A percentile compares a stretch with the other conserved stretches of the same genome.
phyloP scores from a whole-genome alignment of 306 rosid species.

The Nissolia schottii region DNA sequence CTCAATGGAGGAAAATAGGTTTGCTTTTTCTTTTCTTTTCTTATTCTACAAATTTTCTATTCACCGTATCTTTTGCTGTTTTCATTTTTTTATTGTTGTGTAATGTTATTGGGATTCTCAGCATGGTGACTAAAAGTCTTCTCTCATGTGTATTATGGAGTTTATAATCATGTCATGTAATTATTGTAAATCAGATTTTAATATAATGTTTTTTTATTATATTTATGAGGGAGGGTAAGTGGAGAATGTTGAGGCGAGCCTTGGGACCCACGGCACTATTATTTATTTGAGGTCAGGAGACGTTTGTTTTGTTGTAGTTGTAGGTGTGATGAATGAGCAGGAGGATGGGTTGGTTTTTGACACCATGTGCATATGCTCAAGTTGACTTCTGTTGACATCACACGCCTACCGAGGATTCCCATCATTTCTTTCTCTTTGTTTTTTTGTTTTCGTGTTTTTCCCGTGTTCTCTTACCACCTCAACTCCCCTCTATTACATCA shows the following conservation, averaged over 20 bases:
- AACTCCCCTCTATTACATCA: neutral
- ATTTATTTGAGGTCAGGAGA: neutral
- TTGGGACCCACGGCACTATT: neutral
- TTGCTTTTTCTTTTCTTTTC: neutral
- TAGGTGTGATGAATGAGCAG: conserved; percentile 21
- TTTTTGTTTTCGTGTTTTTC: neutral
- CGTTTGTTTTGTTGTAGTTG: neutral
- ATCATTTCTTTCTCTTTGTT: neutral
- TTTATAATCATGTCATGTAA: too few relatives aligned
- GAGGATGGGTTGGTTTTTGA: conserved; percentile 17
- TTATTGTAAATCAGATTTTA: too few relatives aligned
- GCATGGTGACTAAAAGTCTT: too few relatives aligned
- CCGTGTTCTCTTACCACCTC: neutral
- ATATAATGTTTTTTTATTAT: neutral
- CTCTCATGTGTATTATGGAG: too few relatives aligned
- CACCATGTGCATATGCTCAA: conserved; percentile 1
- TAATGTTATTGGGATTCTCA: too few relatives aligned
- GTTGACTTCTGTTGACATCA: conserved; percentile 33
- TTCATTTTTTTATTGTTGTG: too few relatives aligned
- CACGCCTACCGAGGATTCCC: neutral
- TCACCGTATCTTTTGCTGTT: neutral
- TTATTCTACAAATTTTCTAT: neutral
- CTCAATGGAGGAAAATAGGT: neutral
- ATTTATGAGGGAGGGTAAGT: neutral
- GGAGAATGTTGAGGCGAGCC: conserved; percentile 35